Conservation (phyloP, 2,329 filamentous ascomycete genomes). For the Thielaviopsis euricoi region DNA sequence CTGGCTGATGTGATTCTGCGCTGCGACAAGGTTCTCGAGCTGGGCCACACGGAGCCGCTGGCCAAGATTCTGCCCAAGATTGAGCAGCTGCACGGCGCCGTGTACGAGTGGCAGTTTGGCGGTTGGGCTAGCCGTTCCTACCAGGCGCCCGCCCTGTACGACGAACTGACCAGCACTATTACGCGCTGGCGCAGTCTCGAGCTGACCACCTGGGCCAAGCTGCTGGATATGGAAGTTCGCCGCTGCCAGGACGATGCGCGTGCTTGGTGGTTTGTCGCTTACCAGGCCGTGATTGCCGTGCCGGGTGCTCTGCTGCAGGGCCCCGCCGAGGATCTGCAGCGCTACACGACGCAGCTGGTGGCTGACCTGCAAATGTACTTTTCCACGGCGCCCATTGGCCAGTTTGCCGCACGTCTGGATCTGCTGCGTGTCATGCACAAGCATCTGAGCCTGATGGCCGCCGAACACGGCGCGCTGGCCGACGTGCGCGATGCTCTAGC, state of each 20-base stretch:
- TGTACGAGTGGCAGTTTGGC: slow-evolving; percentile 85
- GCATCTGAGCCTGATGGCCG: slow-evolving; percentile 43
- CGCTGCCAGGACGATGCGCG: slow-evolving; percentile 64
- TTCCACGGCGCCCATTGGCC: slow-evolving; percentile 59
- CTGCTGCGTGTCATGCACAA: slow-evolving; percentile 49
- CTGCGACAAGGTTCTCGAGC: slow-evolving; percentile 58
- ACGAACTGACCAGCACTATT: slow-evolving; percentile 62
- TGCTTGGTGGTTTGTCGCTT: slow-evolving; percentile 94
- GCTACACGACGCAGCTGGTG: slow-evolving; percentile 53
- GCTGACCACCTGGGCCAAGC: slow-evolving; percentile 74
- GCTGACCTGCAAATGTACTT: slow-evolving; percentile 68
- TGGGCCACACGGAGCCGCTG: slow-evolving; percentile 67
- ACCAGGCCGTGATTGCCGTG: slow-evolving; percentile 69
- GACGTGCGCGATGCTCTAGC: slow-evolving; percentile 47
- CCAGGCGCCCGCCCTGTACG: slow-evolving; percentile 52
- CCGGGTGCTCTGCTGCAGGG: slow-evolving; percentile 49
- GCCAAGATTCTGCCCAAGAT: slow-evolving; percentile 73
- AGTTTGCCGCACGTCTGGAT: slow-evolving; percentile 56
- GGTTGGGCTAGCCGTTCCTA: slow-evolving; percentile 72
- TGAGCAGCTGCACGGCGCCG: slow-evolving; percentile 69
- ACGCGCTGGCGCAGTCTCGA: slow-evolving; percentile 85
- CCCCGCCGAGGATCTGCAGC: slow-evolving; percentile 36
- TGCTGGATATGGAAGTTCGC: slow-evolving; percentile 70
- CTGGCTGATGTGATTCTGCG: slow-evolving; percentile 61
- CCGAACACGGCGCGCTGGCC: slow-evolving; percentile 39